Evolutionary conservation across 495 filamentous ascomycete species (phyloP).

Genomic region (Lepraria neglecta): DNA sequence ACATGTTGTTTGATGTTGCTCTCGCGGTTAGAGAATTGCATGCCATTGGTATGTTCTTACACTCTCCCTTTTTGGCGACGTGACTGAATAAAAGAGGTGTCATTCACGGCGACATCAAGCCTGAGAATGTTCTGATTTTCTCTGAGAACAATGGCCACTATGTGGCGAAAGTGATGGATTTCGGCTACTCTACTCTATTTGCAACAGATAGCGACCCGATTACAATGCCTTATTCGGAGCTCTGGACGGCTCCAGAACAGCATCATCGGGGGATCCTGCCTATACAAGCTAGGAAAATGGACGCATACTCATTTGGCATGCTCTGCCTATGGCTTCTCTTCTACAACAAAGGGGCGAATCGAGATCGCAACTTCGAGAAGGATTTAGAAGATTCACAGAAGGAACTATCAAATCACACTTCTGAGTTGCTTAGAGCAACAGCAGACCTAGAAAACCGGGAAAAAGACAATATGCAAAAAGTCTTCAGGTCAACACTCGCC

Average conservation of each 20-base stretch:
- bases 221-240: not conserved
- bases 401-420: not conserved
- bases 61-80: conserved; percentile 1
- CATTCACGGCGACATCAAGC: conserved; percentile 1
- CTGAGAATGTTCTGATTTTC: not conserved
- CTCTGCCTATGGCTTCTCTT: conserved; percentile 19
- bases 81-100: not conserved
- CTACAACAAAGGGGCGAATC: not conserved
- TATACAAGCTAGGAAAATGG: conserved; percentile 13
- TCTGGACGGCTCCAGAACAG: conserved; percentile 14
- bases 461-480: not conserved
- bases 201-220: conserved; percentile 4
- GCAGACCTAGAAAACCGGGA: not conserved
- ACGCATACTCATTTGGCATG: conserved; percentile 17
- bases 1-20: conserved; percentile 20
- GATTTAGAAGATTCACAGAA: conserved; percentile 6
- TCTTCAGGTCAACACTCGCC: not conserved
- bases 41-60: conserved; percentile 19
- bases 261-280: not conserved
- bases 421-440: not conserved
- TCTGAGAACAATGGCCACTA: not conserved
- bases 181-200: conserved; percentile 9
- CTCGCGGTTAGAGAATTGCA: conserved; percentile 25
- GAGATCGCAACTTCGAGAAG: conserved; percentile 3
- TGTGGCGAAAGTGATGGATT: conserved; percentile 4